Conservation (phyloP, 495 filamentous ascomycete genomes). For the Penicillium chermesinum region DNA sequence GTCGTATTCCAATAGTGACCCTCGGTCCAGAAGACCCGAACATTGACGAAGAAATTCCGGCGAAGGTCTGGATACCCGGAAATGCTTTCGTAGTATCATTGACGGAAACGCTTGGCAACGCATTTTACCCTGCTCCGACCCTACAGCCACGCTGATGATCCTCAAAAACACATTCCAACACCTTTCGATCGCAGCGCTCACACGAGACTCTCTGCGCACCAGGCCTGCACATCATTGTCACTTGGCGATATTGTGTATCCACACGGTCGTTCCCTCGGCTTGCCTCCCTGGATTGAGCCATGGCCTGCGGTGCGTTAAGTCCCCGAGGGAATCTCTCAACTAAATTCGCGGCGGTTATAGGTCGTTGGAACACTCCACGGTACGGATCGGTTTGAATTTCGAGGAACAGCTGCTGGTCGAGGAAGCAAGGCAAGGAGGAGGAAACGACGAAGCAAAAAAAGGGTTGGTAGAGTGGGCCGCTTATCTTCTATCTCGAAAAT, state of each 20-base stretch:
- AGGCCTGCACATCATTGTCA: conserved; percentile 3
- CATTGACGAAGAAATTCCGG: neutral
- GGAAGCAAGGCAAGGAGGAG: too few relatives aligned
- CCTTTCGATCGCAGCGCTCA: conserved; percentile 1
- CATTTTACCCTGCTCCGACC: conserved; percentile 1
- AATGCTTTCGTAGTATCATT: too few relatives aligned
- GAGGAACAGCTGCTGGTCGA: too few relatives aligned
- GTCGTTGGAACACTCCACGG: too few relatives aligned
- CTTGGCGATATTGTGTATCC: conserved; percentile 3
- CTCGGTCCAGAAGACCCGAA: neutral
- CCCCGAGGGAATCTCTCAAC: too few relatives aligned
- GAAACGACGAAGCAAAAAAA: too few relatives aligned
- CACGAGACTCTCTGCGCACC: neutral
- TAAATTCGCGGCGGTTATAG: too few relatives aligned
- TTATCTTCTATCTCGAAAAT: too few relatives aligned
- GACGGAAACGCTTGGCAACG: too few relatives aligned
- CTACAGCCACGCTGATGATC: conserved; percentile 1
- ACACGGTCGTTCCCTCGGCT: neutral
- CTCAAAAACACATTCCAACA: conserved; percentile 4
- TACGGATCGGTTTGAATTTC: too few relatives aligned
- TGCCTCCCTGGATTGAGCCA: neutral
- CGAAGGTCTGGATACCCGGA: conserved; percentile 1
- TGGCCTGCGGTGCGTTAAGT: neutral
- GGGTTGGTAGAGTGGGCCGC: too few relatives aligned
- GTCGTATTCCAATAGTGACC: conserved; percentile 2